A percentile compares a stretch with the other conserved stretches of the same genome.
These are phyloP conservation scores for Bipolaris sorokiniana DNA, from an alignment of 2,329 filamentous ascomycete species.

Conservation along the genomic window DNA sequence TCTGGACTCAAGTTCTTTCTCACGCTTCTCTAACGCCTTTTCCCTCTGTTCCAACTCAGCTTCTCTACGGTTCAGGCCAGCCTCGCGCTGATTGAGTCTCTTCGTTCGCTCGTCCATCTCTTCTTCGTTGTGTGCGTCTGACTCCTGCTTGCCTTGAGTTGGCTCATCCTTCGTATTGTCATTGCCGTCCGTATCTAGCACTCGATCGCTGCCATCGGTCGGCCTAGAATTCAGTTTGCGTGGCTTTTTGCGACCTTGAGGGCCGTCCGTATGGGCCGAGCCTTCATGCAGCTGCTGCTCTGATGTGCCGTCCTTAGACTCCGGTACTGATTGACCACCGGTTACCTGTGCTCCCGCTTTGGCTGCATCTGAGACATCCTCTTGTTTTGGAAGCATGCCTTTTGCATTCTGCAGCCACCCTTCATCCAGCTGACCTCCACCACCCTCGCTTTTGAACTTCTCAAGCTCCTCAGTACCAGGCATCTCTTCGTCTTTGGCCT, in stretches of 20 bases:
- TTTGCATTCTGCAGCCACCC: conserved; percentile 18
- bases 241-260: conserved; percentile 22
- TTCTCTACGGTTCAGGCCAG: conserved; percentile 9
- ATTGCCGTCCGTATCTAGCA: neutral
- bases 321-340: neutral
- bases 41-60: conserved; percentile 10
- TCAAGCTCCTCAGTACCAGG: conserved; percentile 25
- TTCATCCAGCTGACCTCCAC: conserved; percentile 14
- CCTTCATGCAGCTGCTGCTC: neutral
- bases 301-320: neutral
- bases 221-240: conserved; percentile 22
- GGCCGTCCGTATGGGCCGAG: neutral
- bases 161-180: neutral
- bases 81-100: conserved; percentile 1
- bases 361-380: conserved; percentile 5
- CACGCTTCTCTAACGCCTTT: conserved; percentile 6
- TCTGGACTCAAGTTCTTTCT: conserved; percentile 2
- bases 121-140: neutral
- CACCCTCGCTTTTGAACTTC: conserved; percentile 20
- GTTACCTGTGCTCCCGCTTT: conserved; percentile 5
- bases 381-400: conserved; percentile 18
- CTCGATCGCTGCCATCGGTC: neutral
- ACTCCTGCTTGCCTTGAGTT: neutral
- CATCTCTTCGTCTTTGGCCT: conserved; percentile 25
- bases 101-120: neutral